phyloP scores from a whole-genome alignment of 176 grass and related monocot species.

The Aechmea fasciata region DNA sequence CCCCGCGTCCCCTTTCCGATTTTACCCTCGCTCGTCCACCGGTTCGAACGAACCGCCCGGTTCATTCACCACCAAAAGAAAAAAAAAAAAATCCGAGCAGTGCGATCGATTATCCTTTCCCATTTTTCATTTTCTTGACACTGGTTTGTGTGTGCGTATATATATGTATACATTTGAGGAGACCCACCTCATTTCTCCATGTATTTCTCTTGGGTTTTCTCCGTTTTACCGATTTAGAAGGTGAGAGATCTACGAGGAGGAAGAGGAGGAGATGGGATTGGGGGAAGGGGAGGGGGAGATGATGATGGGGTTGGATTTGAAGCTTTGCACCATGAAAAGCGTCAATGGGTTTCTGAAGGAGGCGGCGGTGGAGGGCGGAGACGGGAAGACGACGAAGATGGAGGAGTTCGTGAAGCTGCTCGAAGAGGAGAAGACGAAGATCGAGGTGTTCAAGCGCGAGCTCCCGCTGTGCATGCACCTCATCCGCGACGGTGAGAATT shows the following conservation, averaged over 20 bases:
- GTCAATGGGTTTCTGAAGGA: slow-evolving; percentile 35
- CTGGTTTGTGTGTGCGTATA: not conserved
- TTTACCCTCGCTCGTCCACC: not conserved
- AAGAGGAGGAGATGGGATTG: slow-evolving; percentile 18
- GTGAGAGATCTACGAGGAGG: slow-evolving; percentile 2
- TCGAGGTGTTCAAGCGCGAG: slow-evolving; percentile 75
- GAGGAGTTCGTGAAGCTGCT: slow-evolving; percentile 58
- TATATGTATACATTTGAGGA: too few species aligned
- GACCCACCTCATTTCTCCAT: not conserved
- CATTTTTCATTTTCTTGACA: slow-evolving; percentile 5
- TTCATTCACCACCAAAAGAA: not conserved
- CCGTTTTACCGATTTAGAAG: not conserved
- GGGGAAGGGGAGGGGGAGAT: slow-evolving; percentile 8
- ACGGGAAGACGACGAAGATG: slow-evolving; percentile 36
- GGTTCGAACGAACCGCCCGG: slow-evolving; percentile 7
- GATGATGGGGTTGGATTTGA: slow-evolving; percentile 10
- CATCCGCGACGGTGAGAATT: slow-evolving; percentile 42
- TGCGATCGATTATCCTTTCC: not conserved
- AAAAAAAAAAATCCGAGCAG: slow-evolving; percentile 43
- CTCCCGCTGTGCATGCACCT: slow-evolving; percentile 86
- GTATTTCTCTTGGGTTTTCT: not conserved
- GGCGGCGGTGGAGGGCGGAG: not conserved
- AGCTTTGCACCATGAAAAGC: slow-evolving; percentile 30
- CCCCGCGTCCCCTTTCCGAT: slow-evolving; percentile 29
- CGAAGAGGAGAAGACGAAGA: slow-evolving; percentile 79